Base-by-base conservation (phyloP, 2,329 filamentous ascomycete genomes). In the Claviceps humidiphila region DNA sequence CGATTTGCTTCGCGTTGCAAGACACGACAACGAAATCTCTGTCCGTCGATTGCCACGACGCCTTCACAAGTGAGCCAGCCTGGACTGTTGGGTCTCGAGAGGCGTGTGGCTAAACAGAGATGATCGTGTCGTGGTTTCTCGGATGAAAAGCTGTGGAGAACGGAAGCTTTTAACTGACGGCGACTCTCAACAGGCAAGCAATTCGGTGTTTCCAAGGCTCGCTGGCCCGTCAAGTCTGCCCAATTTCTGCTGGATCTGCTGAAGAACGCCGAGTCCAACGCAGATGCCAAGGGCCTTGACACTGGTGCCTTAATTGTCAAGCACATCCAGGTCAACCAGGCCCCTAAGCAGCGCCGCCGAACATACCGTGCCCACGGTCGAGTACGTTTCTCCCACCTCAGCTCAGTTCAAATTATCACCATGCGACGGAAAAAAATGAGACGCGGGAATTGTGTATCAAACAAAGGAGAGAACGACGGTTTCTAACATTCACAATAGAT, bases 321-420 rank as follows among this genome's bases (percentile, higher is more conserved):
- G 88, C 94, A 96, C 87, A 98, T 98, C 78, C 93, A 98, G 81
- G 93, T 98, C 82, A 98, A 98, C 88, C 93, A 98, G 82, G 94
- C 93, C 66, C 93, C 93, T 69, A 97, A 97, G 86, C 91, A 97
- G 82, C 85, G 93, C 73, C 84, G 93, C 78, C 86, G 93, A 75
- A 98, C 93, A 71, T 98, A 98, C 87, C 90, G 93, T 84, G 94
- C 94, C 61, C 93, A 98, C 83, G 93, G 93, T 84, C 89, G 93
- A 81, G 91, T 96, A 94, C 68, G 90, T 89, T 20, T 47, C 34
- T 17, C 14, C 9, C 20, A 13, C 5, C 20, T 13, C 41, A 34
- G 11, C 17, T 20, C 20, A 16, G 4, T 37, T 37, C 17, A 16
- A 3, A 44, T 20, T 6, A 7, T 3, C 2, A 30, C 11, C 3